A percentile compares a stretch with the other conserved stretches of the same genome.
Conservation (phyloP, 768 basidiomycete genomes). For the Lactarius deliciosus region DNA sequence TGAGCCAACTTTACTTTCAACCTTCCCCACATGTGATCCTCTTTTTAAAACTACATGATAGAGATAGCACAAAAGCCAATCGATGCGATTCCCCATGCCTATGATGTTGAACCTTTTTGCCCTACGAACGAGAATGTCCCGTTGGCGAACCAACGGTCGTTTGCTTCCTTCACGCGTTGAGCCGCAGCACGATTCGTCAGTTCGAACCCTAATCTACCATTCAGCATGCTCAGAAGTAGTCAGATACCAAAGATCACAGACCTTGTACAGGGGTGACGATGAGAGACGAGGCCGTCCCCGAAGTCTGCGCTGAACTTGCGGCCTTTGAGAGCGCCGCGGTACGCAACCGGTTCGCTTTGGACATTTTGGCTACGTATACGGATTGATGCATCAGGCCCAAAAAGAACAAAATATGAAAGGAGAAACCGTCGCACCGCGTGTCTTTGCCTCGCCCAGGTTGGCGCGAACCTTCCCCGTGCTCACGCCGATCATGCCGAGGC, state of each 20-base stretch:
- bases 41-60: too few species aligned
- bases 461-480: slow-evolving; percentile 88
- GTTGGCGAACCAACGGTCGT: slow-evolving; percentile 93
- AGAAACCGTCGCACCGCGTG: slow-evolving; percentile 62
- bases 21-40: too few species aligned
- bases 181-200: slow-evolving; percentile 88
- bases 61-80: too few species aligned
- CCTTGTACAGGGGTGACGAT: slow-evolving; percentile 97
- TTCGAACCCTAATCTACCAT: slow-evolving; percentile 67
- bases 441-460: slow-evolving; percentile 83
- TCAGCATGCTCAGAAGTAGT: slow-evolving; percentile 6
- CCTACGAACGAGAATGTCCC: slow-evolving; percentile 82
- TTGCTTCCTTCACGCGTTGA: slow-evolving; percentile 91
- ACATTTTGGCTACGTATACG: slow-evolving; percentile 76
- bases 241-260: slow-evolving; percentile 33
- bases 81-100: background rate
- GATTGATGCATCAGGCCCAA: slow-evolving; percentile 15
- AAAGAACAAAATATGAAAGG: slow-evolving; percentile 7
- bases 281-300: slow-evolving; percentile 88
- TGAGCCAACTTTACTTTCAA: too few species aligned
- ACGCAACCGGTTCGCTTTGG: slow-evolving; percentile 90
- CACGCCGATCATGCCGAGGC: slow-evolving; percentile 93
- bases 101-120: slow-evolving; percentile 43
- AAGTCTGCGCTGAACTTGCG: slow-evolving; percentile 55
- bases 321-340: slow-evolving; percentile 80